Conservation (phyloP, 352 stramenopile species). For the Pythium utonaiense region DNA sequence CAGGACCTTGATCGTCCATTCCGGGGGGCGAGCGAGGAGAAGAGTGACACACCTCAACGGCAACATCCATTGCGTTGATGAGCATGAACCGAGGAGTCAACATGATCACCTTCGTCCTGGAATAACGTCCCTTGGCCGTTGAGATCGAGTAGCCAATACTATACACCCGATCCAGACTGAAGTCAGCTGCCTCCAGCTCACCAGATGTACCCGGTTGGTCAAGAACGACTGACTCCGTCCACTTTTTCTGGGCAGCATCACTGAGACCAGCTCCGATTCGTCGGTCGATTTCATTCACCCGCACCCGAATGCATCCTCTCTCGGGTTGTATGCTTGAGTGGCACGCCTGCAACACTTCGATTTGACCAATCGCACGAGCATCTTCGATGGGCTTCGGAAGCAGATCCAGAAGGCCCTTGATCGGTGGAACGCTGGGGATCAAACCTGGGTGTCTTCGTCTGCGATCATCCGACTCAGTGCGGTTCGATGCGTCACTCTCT, state of each 20-base stretch:
- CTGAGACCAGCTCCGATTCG: conserved; percentile 28
- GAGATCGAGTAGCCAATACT: conserved; percentile 82
- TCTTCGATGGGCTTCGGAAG: conserved; percentile 72
- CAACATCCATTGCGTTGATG: conserved; percentile 66
- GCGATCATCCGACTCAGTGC: conserved; percentile 30
- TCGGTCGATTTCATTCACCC: conserved; percentile 55
- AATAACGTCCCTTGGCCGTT: conserved; percentile 70
- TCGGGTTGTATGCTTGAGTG: conserved; percentile 69
- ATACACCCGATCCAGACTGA: conserved; percentile 55
- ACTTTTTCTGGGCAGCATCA: conserved; percentile 58
- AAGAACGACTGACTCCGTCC: conserved; percentile 66
- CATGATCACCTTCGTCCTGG: conserved; percentile 86
- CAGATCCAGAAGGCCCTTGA: conserved; percentile 81
- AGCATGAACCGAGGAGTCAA: conserved; percentile 83
- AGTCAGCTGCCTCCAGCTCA: conserved; percentile 71
- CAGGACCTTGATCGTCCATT: conserved; percentile 23
- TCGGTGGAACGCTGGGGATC: conserved; percentile 73
- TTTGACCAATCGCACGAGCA: conserved; percentile 46
- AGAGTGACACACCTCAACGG: conserved; percentile 80
- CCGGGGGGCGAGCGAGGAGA: conserved; percentile 46
- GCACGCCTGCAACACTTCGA: conserved; percentile 80
- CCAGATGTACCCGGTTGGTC: conserved; percentile 75
- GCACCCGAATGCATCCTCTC: conserved; percentile 66
- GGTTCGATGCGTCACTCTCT: not conserved
- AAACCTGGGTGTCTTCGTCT: conserved; percentile 64